Percentiles rank a stretch among this genome's conserved stretches.
phyloP scores from a whole-genome alignment of 768 basidiomycete species.

The Leccinellum luteum region DNA sequence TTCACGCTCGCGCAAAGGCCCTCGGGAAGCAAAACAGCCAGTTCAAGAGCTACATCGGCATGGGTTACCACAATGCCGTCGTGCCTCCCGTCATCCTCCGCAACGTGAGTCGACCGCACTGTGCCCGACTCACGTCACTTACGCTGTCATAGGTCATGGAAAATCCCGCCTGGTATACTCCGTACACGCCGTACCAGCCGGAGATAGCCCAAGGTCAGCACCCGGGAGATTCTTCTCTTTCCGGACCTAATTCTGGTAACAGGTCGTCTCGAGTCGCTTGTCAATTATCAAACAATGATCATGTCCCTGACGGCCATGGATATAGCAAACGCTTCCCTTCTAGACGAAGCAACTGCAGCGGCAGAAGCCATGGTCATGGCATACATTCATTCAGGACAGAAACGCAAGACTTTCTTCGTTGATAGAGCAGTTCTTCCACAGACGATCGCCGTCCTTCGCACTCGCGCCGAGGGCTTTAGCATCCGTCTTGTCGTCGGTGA shows the following conservation, averaged over 20 bases:
- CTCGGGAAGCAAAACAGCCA: slow-evolving; percentile 77
- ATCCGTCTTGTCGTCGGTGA: slow-evolving; percentile 78
- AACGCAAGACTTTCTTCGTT: slow-evolving; percentile 82
- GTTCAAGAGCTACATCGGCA: slow-evolving; percentile 93
- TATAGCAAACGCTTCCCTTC: slow-evolving; percentile 91
- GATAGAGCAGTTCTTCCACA: slow-evolving; percentile 83
- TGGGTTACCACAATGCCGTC: slow-evolving; percentile 95
- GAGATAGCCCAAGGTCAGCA: slow-evolving; percentile 93
- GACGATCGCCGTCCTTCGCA: slow-evolving; percentile 84
- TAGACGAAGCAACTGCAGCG: slow-evolving; percentile 94
- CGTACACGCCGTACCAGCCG: slow-evolving; percentile 94
- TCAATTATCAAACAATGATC: slow-evolving; percentile 97
- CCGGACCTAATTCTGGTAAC: slow-evolving; percentile 15
- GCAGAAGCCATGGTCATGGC: slow-evolving; percentile 98
- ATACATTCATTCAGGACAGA: slow-evolving; percentile 61
- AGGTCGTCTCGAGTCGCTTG: slow-evolving; percentile 94
- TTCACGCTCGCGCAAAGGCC: slow-evolving; percentile 69
- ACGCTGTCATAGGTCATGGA: slow-evolving; percentile 66
- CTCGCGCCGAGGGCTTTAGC: slow-evolving; percentile 91
- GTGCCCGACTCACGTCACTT: background rate
- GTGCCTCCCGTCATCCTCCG: slow-evolving; percentile 95
- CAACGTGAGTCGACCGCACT: slow-evolving; percentile 54
- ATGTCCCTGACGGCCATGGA: slow-evolving; percentile 93
- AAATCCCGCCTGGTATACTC: slow-evolving; percentile 98
- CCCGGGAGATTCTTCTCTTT: slow-evolving; percentile 1